Evolutionary conservation across 169 alveolate genomes (phyloP).

Genomic region (Eimeria praecox): DNA sequence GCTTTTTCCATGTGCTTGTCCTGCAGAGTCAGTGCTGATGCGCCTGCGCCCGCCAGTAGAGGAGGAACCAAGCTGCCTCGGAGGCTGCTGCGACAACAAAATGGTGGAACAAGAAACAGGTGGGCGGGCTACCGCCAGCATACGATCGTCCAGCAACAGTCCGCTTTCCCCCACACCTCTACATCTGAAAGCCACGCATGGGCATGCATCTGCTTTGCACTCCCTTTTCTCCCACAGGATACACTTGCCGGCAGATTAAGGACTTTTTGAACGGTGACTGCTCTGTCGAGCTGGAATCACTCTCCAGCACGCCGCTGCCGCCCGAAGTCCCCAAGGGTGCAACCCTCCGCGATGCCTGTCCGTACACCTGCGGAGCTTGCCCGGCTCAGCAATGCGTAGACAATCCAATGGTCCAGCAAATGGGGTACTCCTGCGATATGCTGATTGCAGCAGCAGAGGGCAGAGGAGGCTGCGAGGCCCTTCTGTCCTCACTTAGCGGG

Average conservation of each 20-base stretch:
- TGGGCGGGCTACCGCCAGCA: background rate
- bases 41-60: constrained; percentile 67
- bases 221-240: constrained; percentile 44
- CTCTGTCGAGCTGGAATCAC: constrained; percentile 51
- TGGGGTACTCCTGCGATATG: constrained; percentile 86
- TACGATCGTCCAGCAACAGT: background rate
- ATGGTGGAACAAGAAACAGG: constrained; percentile 82
- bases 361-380: constrained; percentile 82
- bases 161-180: background rate
- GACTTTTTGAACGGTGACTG: constrained; percentile 76
- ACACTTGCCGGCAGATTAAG: constrained; percentile 78
- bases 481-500: constrained; percentile 57
- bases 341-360: constrained; percentile 79
- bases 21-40: constrained; percentile 65
- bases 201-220: background rate
- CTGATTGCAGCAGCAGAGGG: constrained; percentile 76
- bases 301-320: constrained; percentile 78
- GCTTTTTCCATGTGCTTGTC: background rate
- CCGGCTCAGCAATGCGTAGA: constrained; percentile 81
- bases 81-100: constrained; percentile 81
- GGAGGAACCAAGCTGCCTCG: constrained; percentile 67
- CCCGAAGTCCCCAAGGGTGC: constrained; percentile 78
- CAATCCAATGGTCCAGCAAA: constrained; percentile 83
- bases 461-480: constrained; percentile 83
- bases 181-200: too few species aligned